Conservation (phyloP, 805 yeast species). For the Candida nitratophila region DNA sequence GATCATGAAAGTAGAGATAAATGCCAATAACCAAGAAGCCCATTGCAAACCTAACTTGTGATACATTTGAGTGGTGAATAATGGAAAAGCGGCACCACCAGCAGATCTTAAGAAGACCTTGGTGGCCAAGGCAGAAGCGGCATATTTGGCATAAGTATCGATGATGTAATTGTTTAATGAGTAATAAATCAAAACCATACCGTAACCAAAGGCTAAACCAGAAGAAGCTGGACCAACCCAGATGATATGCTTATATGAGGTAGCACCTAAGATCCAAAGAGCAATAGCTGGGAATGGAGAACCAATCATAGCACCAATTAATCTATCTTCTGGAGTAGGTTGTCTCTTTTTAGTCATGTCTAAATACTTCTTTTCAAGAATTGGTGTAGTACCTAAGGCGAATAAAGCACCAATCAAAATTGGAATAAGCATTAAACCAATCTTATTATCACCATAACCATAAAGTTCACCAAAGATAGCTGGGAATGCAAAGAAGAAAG, state of each 20-base stretch:
- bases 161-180: conserved; percentile 74
- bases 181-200: conserved; percentile 54
- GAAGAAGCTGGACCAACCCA: conserved; percentile 61
- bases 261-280: conserved; percentile 74
- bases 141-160: conserved; percentile 79
- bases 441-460: conserved; percentile 66
- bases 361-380: conserved; percentile 57
- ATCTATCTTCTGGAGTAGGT: conserved; percentile 75
- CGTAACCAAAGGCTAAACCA: conserved; percentile 53
- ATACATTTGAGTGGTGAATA: conserved; percentile 79
- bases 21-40: conserved; percentile 77
- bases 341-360: conserved; percentile 43
- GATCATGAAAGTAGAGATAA: conserved; percentile 72
- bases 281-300: conserved; percentile 79
- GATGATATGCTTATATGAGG: conserved; percentile 59
- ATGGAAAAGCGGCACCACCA: conserved; percentile 83
- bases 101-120: conserved; percentile 75
- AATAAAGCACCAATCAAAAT: conserved; percentile 78
- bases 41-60: conserved; percentile 65
- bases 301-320: conserved; percentile 77
- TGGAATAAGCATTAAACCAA: conserved; percentile 87
- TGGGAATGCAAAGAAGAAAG: conserved; percentile 94
- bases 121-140: conserved; percentile 76
- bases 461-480: conserved; percentile 76
- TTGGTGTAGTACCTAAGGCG: conserved; percentile 70